Conservation (phyloP, 148 eudicot species). For the Arbutus unedo region DNA sequence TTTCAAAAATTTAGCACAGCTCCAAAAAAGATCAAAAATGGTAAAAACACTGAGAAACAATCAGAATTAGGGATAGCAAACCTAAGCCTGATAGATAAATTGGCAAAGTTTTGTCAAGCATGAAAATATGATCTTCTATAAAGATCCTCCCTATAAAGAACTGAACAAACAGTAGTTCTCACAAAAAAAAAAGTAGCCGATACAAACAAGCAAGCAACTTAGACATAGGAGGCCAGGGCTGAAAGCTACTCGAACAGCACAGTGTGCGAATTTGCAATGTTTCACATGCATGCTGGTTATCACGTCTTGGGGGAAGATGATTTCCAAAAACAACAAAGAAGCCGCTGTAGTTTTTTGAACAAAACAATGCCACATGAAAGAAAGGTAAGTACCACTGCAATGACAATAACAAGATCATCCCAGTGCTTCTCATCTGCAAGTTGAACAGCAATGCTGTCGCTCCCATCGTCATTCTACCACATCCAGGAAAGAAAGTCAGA, state of each 20-base stretch:
- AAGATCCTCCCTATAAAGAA: neutral
- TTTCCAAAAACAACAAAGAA: neutral
- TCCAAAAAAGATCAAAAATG: no score
- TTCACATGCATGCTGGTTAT: constrained; percentile 25
- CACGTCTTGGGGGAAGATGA: neutral
- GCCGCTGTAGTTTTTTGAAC: neutral
- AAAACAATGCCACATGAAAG: constrained; percentile 6
- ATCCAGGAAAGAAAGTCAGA: constrained; percentile 15
- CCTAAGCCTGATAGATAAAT: no score
- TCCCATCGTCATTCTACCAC: constrained; percentile 71
- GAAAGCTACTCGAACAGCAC: neutral
- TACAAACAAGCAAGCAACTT: neutral
- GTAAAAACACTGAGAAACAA: no score
- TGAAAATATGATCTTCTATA: neutral
- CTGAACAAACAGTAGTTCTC: neutral
- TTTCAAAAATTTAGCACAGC: no score
- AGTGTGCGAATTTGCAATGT: neutral
- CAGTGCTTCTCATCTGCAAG: constrained; percentile 95
- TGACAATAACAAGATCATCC: constrained; percentile 89
- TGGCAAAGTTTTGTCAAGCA: no score
- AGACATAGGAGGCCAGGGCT: neutral
- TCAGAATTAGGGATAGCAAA: no score
- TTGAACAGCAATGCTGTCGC: constrained; percentile 89
- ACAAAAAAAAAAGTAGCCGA: neutral
- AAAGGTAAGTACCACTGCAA: constrained; percentile 74